Conservation (phyloP, 768 basidiomycete species). For the Mycena epipterygia region DNA sequence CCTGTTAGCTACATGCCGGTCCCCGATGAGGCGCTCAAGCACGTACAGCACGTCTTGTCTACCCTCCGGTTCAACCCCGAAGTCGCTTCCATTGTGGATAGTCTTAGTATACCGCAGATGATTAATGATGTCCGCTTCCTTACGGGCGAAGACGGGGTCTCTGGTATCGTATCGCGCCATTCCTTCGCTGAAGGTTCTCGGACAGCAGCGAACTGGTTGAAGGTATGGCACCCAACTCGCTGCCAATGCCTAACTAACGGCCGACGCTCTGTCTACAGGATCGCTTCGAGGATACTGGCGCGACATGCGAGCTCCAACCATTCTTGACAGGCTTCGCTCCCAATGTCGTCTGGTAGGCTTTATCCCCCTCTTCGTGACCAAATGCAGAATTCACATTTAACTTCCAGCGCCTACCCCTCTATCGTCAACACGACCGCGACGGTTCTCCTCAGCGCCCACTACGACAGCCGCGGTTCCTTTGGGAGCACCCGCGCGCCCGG, state of each 20-base stretch:
- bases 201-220: slow-evolving; percentile 82
- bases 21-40: slow-evolving; percentile 64
- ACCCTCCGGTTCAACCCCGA: slow-evolving; percentile 76
- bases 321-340: slow-evolving; percentile 86
- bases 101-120: slow-evolving; percentile 77
- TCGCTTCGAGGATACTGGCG: slow-evolving; percentile 81
- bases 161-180: slow-evolving; percentile 84
- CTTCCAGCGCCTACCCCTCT: slow-evolving; percentile 67
- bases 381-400: not conserved
- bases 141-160: slow-evolving; percentile 85
- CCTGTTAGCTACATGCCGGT: slow-evolving; percentile 70
- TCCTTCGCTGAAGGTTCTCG: slow-evolving; percentile 80
- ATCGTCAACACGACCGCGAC: slow-evolving; percentile 70
- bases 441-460: slow-evolving; percentile 88
- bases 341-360: slow-evolving; percentile 85
- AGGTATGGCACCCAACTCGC: slow-evolving; percentile 43
- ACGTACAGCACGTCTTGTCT: slow-evolving; percentile 69
- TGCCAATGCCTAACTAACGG: not conserved
- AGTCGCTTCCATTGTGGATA: slow-evolving; percentile 76
- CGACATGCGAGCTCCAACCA: slow-evolving; percentile 72
- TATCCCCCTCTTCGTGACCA: not conserved
- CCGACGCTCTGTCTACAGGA: slow-evolving; percentile 25
- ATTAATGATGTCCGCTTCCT: slow-evolving; percentile 82
- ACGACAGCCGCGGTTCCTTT: slow-evolving; percentile 92
- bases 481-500: slow-evolving; percentile 77